Percentiles rank a stretch among this genome's conserved stretches.
phyloP scores from a whole-genome alignment of 768 basidiomycete genomes.

The Tulasnella sp. region DNA sequence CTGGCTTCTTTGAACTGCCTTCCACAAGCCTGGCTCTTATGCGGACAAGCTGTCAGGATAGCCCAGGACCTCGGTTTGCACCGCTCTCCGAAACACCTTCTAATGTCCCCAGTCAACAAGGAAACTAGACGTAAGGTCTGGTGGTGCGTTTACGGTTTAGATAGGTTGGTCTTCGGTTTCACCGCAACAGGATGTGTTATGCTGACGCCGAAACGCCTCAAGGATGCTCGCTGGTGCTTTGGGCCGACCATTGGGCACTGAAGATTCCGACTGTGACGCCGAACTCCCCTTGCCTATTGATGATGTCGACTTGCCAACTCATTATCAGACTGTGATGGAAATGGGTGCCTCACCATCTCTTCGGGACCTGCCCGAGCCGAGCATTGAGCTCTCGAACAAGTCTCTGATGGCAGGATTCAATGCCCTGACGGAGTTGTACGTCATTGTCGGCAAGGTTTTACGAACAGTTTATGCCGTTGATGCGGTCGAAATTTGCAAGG shows the following conservation, averaged over 20 bases:
- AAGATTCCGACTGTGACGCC: slow-evolving; percentile 87
- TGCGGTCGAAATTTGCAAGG: slow-evolving; percentile 23
- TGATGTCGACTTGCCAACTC: slow-evolving; percentile 70
- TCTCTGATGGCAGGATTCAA: slow-evolving; percentile 80
- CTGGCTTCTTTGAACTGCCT: slow-evolving; percentile 90
- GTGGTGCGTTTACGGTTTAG: slow-evolving; percentile 90
- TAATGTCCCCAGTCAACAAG: slow-evolving; percentile 69
- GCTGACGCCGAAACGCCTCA: slow-evolving; percentile 38
- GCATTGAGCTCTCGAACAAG: slow-evolving; percentile 32
- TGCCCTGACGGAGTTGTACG: slow-evolving; percentile 71
- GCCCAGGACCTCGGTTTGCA: slow-evolving; percentile 91
- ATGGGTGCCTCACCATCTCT: slow-evolving; percentile 12
- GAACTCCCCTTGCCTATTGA: slow-evolving; percentile 80
- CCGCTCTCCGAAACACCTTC: slow-evolving; percentile 74
- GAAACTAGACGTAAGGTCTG: slow-evolving; percentile 87
- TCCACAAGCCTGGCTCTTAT: slow-evolving; percentile 89
- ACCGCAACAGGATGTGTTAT: background rate
- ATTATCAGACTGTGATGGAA: slow-evolving; percentile 50
- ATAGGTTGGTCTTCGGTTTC: slow-evolving; percentile 2
- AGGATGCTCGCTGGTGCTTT: slow-evolving; percentile 89
- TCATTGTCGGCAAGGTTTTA: slow-evolving; percentile 70
- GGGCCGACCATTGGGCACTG: slow-evolving; percentile 82
- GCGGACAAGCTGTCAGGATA: slow-evolving; percentile 84
- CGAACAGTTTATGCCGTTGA: slow-evolving; percentile 81
- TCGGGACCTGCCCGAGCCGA: background rate